Evolutionary conservation across 1,139 yeast genomes (phyloP), one percentile per base, ranked within the genome.

Genomic region (Suhomyces yuchorum): DNA sequence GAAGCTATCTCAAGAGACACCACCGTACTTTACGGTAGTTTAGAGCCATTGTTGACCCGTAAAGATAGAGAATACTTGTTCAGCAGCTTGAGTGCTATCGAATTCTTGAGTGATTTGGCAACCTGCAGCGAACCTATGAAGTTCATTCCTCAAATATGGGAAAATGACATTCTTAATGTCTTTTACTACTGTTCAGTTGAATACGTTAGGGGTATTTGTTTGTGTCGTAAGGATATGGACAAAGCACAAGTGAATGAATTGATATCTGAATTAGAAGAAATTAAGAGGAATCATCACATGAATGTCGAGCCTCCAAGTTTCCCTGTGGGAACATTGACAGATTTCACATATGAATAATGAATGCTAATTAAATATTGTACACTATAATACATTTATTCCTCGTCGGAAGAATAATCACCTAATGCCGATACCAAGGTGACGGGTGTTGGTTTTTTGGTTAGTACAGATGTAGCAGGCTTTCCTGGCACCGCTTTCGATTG

Each of bases 181-280:
- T 89, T 85, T 66, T 80, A 84, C 58, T 83, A 82, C 57, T 79
- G 91, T 56, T 84, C 95, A 7, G 71, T 81, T 4, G 84, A 79
- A 46, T 85, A 88, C 61, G 76, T 92, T 54, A 82, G 81, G 48
- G 81, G 80, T 0, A 61, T 72, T 8, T 70, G 75, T 43, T 57
- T 69, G 50, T 75, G 81, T 54, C 64, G 80, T 35, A 75, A 75
- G 57, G 80, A 76, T 55, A 63, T 71, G 67, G 80, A 75, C 43
- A 64, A 65, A 54, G 51, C 58, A 12, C 63, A 61, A 43, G 66
- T 73, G 3, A 65, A 61, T 41, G 59, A 58, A 20, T 62, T 76
- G 53, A 55, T 71, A 2, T 62, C 62, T 12, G 58, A 61, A 20
- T 63, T 75, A 50, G 59, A 56, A 20, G 67, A 60, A 26, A 70